Percentiles rank a stretch among this genome's conserved stretches.
phyloP scores from a whole-genome alignment of 2,329 filamentous ascomycete genomes.

The Penicillium sp. region DNA sequence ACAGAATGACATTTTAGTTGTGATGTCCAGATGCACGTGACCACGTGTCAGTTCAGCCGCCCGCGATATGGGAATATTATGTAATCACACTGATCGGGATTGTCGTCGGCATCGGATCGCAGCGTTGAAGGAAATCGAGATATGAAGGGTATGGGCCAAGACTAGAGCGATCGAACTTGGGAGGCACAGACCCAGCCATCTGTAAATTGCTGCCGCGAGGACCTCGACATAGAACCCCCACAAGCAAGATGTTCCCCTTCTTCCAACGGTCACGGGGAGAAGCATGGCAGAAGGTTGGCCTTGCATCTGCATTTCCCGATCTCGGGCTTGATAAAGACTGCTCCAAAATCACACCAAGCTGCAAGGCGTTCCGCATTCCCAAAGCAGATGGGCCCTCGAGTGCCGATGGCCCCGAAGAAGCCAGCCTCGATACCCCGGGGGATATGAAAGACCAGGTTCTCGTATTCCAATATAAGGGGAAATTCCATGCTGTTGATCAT shows the following conservation, averaged over 20 bases:
- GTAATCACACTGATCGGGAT: slow-evolving; percentile 10
- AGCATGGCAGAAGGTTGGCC: slow-evolving; percentile 63
- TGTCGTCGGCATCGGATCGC: background rate
- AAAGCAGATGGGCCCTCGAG: slow-evolving; percentile 37
- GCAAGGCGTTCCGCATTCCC: slow-evolving; percentile 64
- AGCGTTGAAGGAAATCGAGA: background rate
- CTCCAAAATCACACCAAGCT: slow-evolving; percentile 57
- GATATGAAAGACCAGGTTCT: slow-evolving; percentile 66
- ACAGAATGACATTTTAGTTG: background rate
- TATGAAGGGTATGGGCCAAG: background rate
- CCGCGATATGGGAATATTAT: background rate
- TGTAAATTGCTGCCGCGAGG: background rate
- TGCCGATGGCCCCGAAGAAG: slow-evolving; percentile 36
- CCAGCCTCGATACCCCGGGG: slow-evolving; percentile 43
- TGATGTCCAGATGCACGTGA: background rate
- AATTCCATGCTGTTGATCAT: slow-evolving; percentile 72
- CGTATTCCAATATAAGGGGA: slow-evolving; percentile 68
- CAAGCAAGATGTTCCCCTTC: slow-evolving; percentile 33
- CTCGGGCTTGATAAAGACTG: slow-evolving; percentile 46
- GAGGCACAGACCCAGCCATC: background rate
- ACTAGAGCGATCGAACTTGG: background rate
- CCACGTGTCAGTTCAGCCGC: background rate
- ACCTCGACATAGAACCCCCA: background rate
- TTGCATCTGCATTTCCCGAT: slow-evolving; percentile 62
- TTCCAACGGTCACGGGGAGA: slow-evolving; percentile 26